Base-by-base conservation (phyloP, 768 basidiomycete genomes). In the Rhodotorula taiwanensis region DNA sequence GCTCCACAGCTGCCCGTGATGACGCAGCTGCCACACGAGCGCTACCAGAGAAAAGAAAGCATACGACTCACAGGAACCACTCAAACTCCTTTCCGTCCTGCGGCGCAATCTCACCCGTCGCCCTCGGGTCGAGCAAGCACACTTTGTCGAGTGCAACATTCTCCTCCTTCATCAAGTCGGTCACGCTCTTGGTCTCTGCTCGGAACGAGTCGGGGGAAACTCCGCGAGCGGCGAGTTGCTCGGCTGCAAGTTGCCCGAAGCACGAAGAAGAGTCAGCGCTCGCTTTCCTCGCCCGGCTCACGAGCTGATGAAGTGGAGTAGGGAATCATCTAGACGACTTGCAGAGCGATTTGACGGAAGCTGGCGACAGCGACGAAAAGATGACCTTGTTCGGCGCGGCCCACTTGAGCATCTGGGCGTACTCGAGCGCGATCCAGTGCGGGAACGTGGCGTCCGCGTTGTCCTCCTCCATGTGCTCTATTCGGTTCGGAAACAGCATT, bases 391-490 rank as follows among this genome's bases (percentile, higher is more conserved):
- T 70, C 10, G n/a, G 53, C 15, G 28, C 31, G 33, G 51, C 36
- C 56, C 52, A 34, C 41, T 43, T 18, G 41, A 59, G 33, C 64
- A 62, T 57, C 41, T 49, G 67, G 50, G 62, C 13, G 74, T 93
- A 97, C 80, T 97, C 94, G 51, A 97, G 82, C 70, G 86, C 83
- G 36, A 97, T 93, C 94, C 94, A 98, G 61, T 77, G 76, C 6
- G 79, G 79, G 31, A 79, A 72, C 69, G 81, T 83, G 1, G 83
- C 79, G 0, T 81, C 82, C 20, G 82, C 79, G 63, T 92, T 92
- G 74, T 97, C 93, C 53, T 92, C 89, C 74, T 97, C 93, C 87
- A 97, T 91, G 73, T 93, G 90, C 69, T 93, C 91, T 89, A 72
- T 41, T n/a, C 4, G 5, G 36, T n/a, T 43, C 20, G 6, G 34